Evolutionary conservation across 345 rosid species (phyloP), one percentile per base, ranked within the genome.

Genomic region (Aquilaria yunnanensis): DNA sequence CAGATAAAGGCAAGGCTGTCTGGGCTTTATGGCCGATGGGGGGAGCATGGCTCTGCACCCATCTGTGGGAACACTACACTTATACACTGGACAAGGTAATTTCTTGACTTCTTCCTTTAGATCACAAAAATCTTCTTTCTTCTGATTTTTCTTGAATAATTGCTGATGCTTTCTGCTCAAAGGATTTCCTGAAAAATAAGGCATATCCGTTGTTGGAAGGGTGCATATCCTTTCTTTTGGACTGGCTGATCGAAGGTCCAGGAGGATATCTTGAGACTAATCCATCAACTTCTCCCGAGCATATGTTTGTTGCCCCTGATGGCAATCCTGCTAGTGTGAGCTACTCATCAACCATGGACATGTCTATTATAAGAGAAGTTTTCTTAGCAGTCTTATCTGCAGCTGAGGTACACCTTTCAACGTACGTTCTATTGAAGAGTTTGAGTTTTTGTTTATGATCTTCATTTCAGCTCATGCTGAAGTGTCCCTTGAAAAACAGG

Each of bases 11-110:
- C 51, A 68, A 86, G 48, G 96, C 83, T 61, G 76, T 76, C 23
- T 94, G 90, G 92, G 92, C 93, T 29, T 59, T 94, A 33, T 94
- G 99, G 99, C 96, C 93, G 14, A 94, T 94, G 97, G 99, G 99
- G 49, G 99, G 99, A 63, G 89, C 97, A 37, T 94, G 99, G 97
- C 96, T 90, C 57, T 90, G 93, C 66, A 87, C 91, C 16, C 99
- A 88, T 77, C 75, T 86, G 14, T 90, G 99, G 99, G 97, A 90
- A 78, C 96, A 94, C 70, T 94, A 82, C 74, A 67, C 74, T 43
- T 94, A 83, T 76, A 85, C 96, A 9, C 55, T 80, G 85, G 96
- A 94, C 77, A 83, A 84, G 75, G 99, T 94, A 70, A 64, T 82
- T 31, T 63, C 63, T 68, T 59, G 32, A 14, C 14, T 74, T 53